These are phyloP conservation scores for Ligustrum vulgare DNA, from an alignment of 257 asterid genomes.

Conservation along the genomic window DNA sequence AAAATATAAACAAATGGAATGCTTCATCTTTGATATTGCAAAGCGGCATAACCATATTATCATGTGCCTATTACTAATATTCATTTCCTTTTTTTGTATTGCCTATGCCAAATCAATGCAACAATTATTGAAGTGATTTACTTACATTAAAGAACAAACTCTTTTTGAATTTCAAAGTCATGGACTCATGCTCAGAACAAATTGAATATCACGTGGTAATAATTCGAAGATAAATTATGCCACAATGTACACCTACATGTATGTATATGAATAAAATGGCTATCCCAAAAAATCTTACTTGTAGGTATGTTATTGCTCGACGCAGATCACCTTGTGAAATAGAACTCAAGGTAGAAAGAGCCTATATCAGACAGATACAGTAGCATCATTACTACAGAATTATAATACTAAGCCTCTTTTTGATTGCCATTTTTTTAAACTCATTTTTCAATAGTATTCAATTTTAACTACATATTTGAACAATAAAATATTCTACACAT, in stretches of 20 bases:
- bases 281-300: slow-evolving; percentile 46
- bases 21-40: neutral
- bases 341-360: slow-evolving; percentile 81
- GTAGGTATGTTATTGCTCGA: slow-evolving; percentile 91
- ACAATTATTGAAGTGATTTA: neutral
- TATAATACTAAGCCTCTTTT: neutral
- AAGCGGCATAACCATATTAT: slow-evolving; percentile 8
- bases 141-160: slow-evolving; percentile 6
- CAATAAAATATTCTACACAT: no score
- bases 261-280: slow-evolving; percentile 2
- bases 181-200: neutral
- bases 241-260: slow-evolving; percentile 4
- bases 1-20: slow-evolving; percentile 4
- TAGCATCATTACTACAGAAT: neutral
- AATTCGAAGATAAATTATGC: neutral
- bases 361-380: slow-evolving; percentile 39
- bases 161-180: neutral
- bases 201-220: slow-evolving; percentile 4
- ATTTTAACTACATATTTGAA: no score
- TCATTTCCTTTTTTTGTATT: neutral
- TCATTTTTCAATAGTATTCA: no score
- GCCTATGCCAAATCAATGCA: neutral
- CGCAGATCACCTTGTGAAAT: slow-evolving; percentile 97
- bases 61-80: neutral
- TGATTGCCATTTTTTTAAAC: no score